Base-by-base conservation (phyloP, 768 basidiomycete genomes). In the Pulveroboletus sp. region DNA sequence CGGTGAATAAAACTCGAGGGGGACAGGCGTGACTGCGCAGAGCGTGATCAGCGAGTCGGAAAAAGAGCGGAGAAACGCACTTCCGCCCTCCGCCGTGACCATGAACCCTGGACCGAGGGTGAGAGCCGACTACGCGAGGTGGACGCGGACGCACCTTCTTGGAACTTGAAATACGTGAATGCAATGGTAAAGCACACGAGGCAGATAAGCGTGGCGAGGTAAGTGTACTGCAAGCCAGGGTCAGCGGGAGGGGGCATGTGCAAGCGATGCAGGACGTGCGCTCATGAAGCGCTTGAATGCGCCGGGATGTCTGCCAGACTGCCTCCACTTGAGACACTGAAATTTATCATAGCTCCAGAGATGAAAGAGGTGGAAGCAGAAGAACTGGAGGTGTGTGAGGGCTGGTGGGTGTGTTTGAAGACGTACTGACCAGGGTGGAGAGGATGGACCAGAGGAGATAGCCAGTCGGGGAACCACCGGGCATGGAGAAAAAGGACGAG, bases 201-300 rank as follows among this genome's bases (percentile, higher is more conserved):
- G 19, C 87, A 69, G 36, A 81, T 83, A 21, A 90, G 74, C 1
- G 84, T 80, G 11, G 72, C 76, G n/a, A 90, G 68, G 63, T 90
- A 90, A n/a, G 86, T 85, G 70, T 90, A 90, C 69, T 88, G 77
- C 42, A n/a, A 17, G 44, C 20, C 47, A 40, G 45, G 55, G 43
- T 59, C 59, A 61, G 53, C 44, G 43, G n/a, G 54, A 20, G 31
- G 7, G 11, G 27, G 45, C 24, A 17, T n/a, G n/a, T n/a, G 39
- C 19, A 25, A 3, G 13, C 24, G 43, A 7, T n/a, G 39, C 19
- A 43, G 27, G n/a, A 74, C 82, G 61, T 61, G 90, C 87, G n/a
- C 87, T 91, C 90, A 92, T 92, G 61, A 92, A 76, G 43, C 90
- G 77, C 69, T 87, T 90, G 78, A 92, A 92, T 12, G 89, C 82